Percentiles rank a stretch among this genome's conserved stretches.
Evolutionary conservation across 2,329 filamentous ascomycete species (phyloP).

Genomic region (Ceratocystis cubensis): DNA sequence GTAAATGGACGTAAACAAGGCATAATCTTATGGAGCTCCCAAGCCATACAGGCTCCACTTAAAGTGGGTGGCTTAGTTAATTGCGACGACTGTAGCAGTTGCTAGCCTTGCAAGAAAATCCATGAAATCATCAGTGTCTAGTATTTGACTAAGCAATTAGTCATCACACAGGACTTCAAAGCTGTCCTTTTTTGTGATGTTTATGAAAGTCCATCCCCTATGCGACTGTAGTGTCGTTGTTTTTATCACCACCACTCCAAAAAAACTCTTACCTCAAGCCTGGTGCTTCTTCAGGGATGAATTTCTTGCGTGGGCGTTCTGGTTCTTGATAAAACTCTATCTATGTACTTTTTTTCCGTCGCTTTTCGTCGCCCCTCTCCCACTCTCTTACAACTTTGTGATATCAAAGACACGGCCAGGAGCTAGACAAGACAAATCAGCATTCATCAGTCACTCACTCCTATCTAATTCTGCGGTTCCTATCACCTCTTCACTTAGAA

Average conservation of each 20-base stretch:
- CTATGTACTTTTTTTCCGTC: neutral
- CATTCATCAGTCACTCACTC: neutral
- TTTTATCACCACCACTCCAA: neutral
- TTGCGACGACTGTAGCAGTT: neutral
- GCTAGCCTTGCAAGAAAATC: neutral
- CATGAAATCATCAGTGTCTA: no score
- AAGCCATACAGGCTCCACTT: neutral
- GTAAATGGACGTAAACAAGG: neutral
- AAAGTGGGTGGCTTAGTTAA: slow-evolving; percentile 5
- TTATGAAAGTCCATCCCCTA: neutral
- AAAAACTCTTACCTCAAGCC: neutral
- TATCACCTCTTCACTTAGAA: neutral
- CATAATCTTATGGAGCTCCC: neutral
- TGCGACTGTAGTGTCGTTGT: neutral
- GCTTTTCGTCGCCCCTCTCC: neutral
- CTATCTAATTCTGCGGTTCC: neutral
- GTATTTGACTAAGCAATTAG: neutral
- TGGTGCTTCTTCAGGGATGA: neutral
- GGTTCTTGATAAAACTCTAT: neutral
- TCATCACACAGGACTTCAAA: slow-evolving; percentile 2
- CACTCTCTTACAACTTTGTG: neutral
- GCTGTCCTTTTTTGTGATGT: slow-evolving; percentile 1
- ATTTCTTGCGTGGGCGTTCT: neutral
- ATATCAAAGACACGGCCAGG: neutral
- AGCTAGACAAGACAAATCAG: neutral